These are phyloP conservation scores for Themeda triandra DNA, from an alignment of 176 grass and related monocot species.

Conservation along the genomic window DNA sequence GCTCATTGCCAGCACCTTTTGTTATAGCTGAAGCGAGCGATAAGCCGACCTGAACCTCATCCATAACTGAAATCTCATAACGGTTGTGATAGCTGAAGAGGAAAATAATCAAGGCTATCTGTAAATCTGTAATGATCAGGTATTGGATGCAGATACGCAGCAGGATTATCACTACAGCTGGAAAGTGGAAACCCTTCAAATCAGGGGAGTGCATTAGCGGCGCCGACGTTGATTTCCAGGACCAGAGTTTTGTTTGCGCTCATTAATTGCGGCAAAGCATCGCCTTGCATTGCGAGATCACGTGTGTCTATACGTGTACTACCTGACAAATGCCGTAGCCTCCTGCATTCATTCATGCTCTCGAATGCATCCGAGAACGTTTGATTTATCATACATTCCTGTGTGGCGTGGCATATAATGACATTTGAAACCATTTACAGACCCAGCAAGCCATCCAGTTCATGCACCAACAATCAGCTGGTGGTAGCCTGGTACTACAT, in stretches of 20 bases:
- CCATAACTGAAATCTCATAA: background rate
- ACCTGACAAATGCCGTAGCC: background rate
- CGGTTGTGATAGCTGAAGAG: background rate
- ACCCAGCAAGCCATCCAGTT: no score
- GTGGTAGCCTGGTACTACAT: background rate
- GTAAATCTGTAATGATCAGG: background rate
- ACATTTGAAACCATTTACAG: background rate
- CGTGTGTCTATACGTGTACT: background rate
- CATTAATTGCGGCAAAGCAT: conserved; percentile 19
- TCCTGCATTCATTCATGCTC: background rate
- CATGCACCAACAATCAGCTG: background rate
- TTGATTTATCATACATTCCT: background rate
- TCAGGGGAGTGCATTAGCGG: background rate
- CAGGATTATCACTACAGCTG: background rate
- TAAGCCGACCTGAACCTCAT: no score
- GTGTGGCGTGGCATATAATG: background rate
- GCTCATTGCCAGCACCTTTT: background rate
- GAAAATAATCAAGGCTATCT: background rate
- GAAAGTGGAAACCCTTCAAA: conserved; percentile 1
- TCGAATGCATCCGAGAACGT: background rate
- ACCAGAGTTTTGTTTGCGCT: conserved; percentile 2
- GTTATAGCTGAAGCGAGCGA: background rate
- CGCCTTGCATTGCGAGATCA: background rate
- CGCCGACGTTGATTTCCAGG: background rate
- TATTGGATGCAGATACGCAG: background rate